Evolutionary conservation across 192 early-diverging fungal genomes (phyloP).

Genomic region (Rhizophagus prolifer): DNA sequence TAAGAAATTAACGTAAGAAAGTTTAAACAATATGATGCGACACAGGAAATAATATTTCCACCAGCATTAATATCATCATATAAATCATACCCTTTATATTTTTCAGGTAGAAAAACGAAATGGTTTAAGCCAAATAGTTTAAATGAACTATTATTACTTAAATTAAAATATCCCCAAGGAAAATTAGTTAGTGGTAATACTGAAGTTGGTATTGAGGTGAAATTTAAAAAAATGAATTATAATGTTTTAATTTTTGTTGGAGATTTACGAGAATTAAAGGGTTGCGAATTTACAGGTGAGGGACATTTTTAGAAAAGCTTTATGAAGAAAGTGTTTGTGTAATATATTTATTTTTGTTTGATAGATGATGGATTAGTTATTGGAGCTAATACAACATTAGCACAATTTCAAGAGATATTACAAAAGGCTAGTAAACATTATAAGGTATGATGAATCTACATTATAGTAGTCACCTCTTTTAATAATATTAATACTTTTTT

Average conservation of each 20-base stretch:
- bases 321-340: too few relatives aligned
- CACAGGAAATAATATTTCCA: conserved; percentile 70
- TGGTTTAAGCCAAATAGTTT: conserved; percentile 66
- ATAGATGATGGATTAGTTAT: conserved; percentile 46
- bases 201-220: conserved; percentile 77
- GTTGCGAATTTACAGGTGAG: conserved; percentile 37
- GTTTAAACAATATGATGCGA: conserved; percentile 62
- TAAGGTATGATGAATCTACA: neutral
- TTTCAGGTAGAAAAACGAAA: conserved; percentile 46
- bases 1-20: conserved; percentile 4
- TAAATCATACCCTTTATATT: conserved; percentile 47
- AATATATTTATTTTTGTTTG: neutral
- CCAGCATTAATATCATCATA: conserved; percentile 63
- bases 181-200: conserved; percentile 84
- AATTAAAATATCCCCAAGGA: conserved; percentile 59
- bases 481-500: neutral
- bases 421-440: conserved; percentile 41
- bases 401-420: conserved; percentile 55
- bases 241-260: conserved; percentile 61
- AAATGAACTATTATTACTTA: conserved; percentile 49
- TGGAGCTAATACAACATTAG: conserved; percentile 69
- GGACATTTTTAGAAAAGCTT: too few relatives aligned
- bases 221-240: conserved; percentile 70
- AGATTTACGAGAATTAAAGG: conserved; percentile 70
- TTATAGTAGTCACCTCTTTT: too few relatives aligned